phyloP scores from a whole-genome alignment of 2,329 filamentous ascomycete genomes.

The Penicillium aurantiogriseum region DNA sequence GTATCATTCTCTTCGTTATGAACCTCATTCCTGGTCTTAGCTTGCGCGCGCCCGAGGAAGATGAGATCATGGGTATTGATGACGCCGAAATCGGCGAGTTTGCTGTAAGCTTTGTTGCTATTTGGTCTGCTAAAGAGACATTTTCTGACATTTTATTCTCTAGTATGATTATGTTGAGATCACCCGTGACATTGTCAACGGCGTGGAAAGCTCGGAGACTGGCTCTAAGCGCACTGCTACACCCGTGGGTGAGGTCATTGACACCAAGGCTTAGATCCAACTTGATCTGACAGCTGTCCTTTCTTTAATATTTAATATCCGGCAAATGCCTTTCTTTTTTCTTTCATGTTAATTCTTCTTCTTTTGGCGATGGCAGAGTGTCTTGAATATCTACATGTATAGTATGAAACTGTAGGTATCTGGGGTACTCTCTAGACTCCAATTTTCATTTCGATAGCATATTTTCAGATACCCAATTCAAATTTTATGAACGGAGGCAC shows the following conservation, averaged over 20 bases:
- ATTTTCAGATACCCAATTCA: slow-evolving; percentile 15
- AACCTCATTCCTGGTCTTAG: slow-evolving; percentile 74
- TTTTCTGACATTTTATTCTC: slow-evolving; percentile 6
- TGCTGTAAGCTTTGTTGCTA: slow-evolving; percentile 54
- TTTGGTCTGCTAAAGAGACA: neutral
- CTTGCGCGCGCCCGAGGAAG: slow-evolving; percentile 71
- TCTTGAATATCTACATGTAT: neutral
- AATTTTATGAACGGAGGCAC: neutral
- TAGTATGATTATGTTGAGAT: slow-evolving; percentile 87
- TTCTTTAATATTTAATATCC: slow-evolving; percentile 11
- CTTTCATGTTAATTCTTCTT: neutral
- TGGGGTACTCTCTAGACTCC: neutral
- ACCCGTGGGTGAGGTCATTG: slow-evolving; percentile 23
- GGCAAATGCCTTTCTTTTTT: neutral
- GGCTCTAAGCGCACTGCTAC: slow-evolving; percentile 33
- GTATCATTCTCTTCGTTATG: slow-evolving; percentile 75
- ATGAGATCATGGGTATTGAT: slow-evolving; percentile 81
- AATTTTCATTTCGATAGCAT: neutral
- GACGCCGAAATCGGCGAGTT: slow-evolving; percentile 91
- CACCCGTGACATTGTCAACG: slow-evolving; percentile 64
- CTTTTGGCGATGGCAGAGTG: neutral
- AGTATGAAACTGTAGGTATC: neutral
- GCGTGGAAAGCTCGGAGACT: slow-evolving; percentile 31
- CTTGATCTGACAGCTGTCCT: neutral
- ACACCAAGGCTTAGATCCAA: slow-evolving; percentile 26